A percentile compares a stretch with the other conserved stretches of the same genome.
Evolutionary conservation across 805 yeast species (phyloP).

Genomic region (Candida ulmi): DNA sequence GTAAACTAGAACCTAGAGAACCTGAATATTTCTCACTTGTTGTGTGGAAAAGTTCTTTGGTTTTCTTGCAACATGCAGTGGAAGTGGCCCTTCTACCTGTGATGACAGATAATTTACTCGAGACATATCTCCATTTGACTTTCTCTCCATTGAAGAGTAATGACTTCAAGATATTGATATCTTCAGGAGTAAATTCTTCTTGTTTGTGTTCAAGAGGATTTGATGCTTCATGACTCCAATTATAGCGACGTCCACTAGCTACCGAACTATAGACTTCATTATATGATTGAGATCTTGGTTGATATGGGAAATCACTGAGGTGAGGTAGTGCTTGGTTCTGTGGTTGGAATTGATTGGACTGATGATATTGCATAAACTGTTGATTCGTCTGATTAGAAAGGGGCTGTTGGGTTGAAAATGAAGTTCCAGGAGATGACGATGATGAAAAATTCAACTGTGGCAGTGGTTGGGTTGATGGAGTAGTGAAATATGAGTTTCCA

Average conservation of each 20-base stretch:
- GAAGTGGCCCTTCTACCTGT: conserved; percentile 34
- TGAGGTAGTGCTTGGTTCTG: not conserved
- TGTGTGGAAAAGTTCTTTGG: conserved; percentile 47
- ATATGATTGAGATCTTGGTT: conserved; percentile 1
- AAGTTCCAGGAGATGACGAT: not conserved
- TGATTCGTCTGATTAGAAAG: too few relatives aligned
- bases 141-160: conserved; percentile 47
- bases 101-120: conserved; percentile 34
- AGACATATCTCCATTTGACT: conserved; percentile 55
- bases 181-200: conserved; percentile 30
- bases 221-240: not conserved
- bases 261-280: not conserved
- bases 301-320: conserved; percentile 3
- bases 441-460: conserved; percentile 10
- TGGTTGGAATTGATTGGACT: not conserved
- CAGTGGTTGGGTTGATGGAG: conserved; percentile 4
- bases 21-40: conserved; percentile 40
- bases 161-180: conserved; percentile 39
- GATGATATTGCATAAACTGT: too few relatives aligned
- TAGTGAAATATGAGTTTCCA: not conserved
- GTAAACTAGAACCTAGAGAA: conserved; percentile 42
- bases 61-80: conserved; percentile 49
- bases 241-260: not conserved
- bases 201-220: conserved; percentile 1
- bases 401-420: not conserved